These are phyloP conservation scores for Eucalyptus albens DNA, from an alignment of 345 rosid genomes.

Conservation along the genomic window DNA sequence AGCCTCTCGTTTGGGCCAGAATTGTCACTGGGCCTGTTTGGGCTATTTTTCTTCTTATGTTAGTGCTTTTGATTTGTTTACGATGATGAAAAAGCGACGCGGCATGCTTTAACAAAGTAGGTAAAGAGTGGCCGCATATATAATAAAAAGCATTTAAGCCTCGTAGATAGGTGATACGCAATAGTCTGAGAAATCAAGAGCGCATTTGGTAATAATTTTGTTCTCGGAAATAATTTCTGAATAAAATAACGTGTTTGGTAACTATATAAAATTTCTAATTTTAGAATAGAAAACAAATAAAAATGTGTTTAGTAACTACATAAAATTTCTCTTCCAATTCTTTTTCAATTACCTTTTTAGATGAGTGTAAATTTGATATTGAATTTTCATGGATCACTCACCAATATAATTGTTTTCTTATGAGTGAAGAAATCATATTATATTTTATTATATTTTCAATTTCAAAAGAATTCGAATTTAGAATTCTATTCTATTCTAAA, in stretches of 20 bases:
- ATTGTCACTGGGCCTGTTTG: neutral
- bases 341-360: no score
- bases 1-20: neutral
- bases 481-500: no score
- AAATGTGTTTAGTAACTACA: accelerated
- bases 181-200: neutral
- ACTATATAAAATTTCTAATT: accelerated
- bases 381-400: no score
- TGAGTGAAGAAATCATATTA: no score
- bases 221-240: accelerated
- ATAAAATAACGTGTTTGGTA: accelerated
- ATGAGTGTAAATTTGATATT: no score
- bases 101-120: neutral
- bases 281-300: accelerated
- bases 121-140: neutral
- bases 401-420: no score
- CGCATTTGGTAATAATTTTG: accelerated
- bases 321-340: no score
- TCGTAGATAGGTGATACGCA: neutral
- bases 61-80: neutral
- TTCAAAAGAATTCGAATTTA: no score
- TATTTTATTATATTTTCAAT: no score
- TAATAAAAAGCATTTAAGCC: neutral
- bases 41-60: neutral
- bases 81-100: neutral